Evolutionary conservation across 2,329 filamentous ascomycete species (phyloP).

Genomic region (Scedosporium apiospermum): DNA sequence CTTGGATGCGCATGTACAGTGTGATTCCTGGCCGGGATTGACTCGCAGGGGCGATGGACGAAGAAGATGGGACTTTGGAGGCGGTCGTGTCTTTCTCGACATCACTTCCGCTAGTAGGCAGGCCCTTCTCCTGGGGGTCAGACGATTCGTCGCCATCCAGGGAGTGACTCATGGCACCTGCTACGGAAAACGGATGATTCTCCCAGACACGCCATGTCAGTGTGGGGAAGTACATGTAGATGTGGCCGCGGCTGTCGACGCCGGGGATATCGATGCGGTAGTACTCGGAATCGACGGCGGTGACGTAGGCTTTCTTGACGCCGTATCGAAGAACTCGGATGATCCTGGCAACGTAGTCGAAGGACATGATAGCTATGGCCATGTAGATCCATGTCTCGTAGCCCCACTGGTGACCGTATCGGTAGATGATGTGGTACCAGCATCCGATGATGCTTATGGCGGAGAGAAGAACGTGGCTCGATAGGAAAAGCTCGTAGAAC

Average conservation of each 20-base stretch:
- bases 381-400: slow-evolving; percentile 26
- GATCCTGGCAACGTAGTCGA: slow-evolving; percentile 18
- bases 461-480: slow-evolving; percentile 29
- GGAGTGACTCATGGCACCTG: slow-evolving; percentile 5
- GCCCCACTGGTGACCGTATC: slow-evolving; percentile 27
- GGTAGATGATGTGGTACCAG: slow-evolving; percentile 30
- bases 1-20: slow-evolving; percentile 16
- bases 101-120: neutral
- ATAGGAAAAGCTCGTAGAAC: slow-evolving; percentile 34
- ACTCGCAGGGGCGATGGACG: neutral
- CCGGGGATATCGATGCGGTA: slow-evolving; percentile 18
- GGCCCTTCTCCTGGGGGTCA: neutral
- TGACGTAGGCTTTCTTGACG: slow-evolving; percentile 18
- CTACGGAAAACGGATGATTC: slow-evolving; percentile 22
- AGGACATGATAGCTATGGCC: slow-evolving; percentile 18
- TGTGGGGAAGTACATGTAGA: slow-evolving; percentile 20
- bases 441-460: slow-evolving; percentile 30
- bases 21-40: slow-evolving; percentile 14
- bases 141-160: neutral
- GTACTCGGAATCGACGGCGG: slow-evolving; percentile 18
- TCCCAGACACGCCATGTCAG: slow-evolving; percentile 22
- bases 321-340: slow-evolving; percentile 13
- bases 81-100: neutral
- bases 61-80: neutral
- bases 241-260: slow-evolving; percentile 17